Percentiles rank a stretch among this genome's conserved stretches.
Conservation (phyloP, 306 rosid species). For the Echinosophora koreensis region DNA sequence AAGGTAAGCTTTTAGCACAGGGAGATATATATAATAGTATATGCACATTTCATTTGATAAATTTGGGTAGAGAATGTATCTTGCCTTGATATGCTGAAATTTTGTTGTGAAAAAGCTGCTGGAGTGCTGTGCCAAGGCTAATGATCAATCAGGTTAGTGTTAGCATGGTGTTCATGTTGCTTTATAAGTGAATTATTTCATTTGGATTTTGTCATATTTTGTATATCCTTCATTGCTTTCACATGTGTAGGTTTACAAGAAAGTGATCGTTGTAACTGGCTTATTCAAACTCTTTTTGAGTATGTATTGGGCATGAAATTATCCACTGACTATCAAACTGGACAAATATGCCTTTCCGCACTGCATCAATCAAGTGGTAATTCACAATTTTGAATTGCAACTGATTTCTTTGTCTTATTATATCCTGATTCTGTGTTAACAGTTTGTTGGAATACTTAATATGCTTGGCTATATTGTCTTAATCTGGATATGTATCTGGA, state of each 20-base stretch:
- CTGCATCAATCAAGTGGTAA: conserved; percentile 89
- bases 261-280: conserved; percentile 50
- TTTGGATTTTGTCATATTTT: conserved; percentile 38
- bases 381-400: conserved; percentile 35
- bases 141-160: conserved; percentile 72
- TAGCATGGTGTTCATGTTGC: conserved; percentile 33
- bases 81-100: conserved; percentile 43
- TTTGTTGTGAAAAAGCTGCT: conserved; percentile 52
- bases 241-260: conserved; percentile 58
- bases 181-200: conserved; percentile 32
- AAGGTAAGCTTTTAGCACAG: conserved; percentile 45
- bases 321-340: conserved; percentile 61
- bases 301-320: conserved; percentile 79
- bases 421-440: conserved; percentile 6
- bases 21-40: neutral
- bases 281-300: conserved; percentile 76
- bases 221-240: conserved; percentile 31
- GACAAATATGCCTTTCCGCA: conserved; percentile 66
- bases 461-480: conserved; percentile 15
- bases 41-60: conserved; percentile 4
- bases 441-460: conserved; percentile 1
- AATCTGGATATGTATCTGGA: conserved; percentile 19
- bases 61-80: conserved; percentile 36
- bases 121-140: conserved; percentile 52
- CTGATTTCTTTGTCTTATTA: conserved; percentile 5